Evolutionary conservation across 257 asterid genomes (phyloP), one percentile per base, ranked within the genome.

Genomic region (Anisodus acutangulus): DNA sequence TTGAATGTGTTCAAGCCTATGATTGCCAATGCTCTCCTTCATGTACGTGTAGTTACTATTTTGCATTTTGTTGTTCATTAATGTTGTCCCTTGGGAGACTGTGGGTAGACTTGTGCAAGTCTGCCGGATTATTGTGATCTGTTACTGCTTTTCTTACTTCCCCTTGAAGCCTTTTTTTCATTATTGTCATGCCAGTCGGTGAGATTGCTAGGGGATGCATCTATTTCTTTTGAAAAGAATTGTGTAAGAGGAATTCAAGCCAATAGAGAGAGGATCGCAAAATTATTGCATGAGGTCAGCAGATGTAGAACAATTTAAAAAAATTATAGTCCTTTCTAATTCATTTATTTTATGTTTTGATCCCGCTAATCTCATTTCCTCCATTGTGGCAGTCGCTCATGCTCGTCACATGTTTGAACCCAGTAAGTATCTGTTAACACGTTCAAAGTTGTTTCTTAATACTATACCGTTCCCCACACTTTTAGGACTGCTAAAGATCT

Each of bases 341-440:
- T 66, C 31, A 54, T 53, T 54, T 10, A 12, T 16, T 5, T 54
- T 6, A 79, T 3, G 35, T 59, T 79, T 57, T 54, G 26, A 53
- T 83, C 78, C 57, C 9, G 78, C 35, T 17, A 63, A 63, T 53
- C 47, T 51, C 67, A 15, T 83, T 60, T 74, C 12, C 64, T 76
- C 85, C 80, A 43, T 60, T 16, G 22, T 88, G 87, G 91, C 98
- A 95, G 99, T 95, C 99, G 10, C 98, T 95, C 90, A 95, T 94
- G 99, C 97, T 95, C 3, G 98, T 95, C 86, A 95, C 98, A 68
- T 92, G 98, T 71, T 92, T 95, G 87, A 95, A 95, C 88, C 99
- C 98, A 2, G 99, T 95, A 92, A 91, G 95, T 83, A 72, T 31
- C 35, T 31, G 35, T 31, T 31, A 31, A 31, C 35, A 31, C 35